Evolutionary conservation across 345 rosid genomes (phyloP).

Genomic region (Salix brachista): DNA sequence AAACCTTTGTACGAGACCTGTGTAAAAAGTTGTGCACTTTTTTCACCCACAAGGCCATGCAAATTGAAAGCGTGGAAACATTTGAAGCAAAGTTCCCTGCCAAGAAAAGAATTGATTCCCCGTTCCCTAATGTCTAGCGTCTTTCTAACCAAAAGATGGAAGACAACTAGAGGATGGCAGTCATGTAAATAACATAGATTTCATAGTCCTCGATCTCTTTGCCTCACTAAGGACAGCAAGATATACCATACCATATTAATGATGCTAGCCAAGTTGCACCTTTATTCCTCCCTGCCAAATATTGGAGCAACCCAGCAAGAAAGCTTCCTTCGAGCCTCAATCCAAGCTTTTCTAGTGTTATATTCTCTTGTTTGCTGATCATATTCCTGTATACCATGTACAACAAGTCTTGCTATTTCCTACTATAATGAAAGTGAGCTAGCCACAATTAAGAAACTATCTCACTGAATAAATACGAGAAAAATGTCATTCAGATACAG

Average conservation of each 20-base stretch:
- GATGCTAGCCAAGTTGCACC: not conserved
- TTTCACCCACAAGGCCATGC: not conserved
- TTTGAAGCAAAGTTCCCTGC: slow-evolving; percentile 2
- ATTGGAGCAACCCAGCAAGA: not conserved
- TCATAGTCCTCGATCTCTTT: too few relatives aligned
- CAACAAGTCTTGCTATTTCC: not conserved
- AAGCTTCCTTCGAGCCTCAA: not conserved
- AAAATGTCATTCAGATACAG: not conserved
- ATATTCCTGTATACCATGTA: not conserved
- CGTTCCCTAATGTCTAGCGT: not conserved
- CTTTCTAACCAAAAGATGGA: not conserved
- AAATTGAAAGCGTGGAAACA: slow-evolving; percentile 8
- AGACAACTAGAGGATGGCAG: not conserved
- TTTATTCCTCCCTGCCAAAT: not conserved
- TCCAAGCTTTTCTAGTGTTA: not conserved
- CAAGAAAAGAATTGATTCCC: slow-evolving; percentile 19
- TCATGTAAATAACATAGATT: not conserved
- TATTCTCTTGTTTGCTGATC: not conserved
- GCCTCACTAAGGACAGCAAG: not conserved
- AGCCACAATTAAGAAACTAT: not conserved
- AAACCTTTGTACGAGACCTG: slow-evolving; percentile 9
- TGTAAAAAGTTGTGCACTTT: slow-evolving; percentile 17
- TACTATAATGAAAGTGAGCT: not conserved
- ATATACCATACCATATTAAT: not conserved
- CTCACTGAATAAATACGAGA: not conserved